Evolutionary conservation across 495 filamentous ascomycete genomes (phyloP).

Genomic region (Neurospora africana): DNA sequence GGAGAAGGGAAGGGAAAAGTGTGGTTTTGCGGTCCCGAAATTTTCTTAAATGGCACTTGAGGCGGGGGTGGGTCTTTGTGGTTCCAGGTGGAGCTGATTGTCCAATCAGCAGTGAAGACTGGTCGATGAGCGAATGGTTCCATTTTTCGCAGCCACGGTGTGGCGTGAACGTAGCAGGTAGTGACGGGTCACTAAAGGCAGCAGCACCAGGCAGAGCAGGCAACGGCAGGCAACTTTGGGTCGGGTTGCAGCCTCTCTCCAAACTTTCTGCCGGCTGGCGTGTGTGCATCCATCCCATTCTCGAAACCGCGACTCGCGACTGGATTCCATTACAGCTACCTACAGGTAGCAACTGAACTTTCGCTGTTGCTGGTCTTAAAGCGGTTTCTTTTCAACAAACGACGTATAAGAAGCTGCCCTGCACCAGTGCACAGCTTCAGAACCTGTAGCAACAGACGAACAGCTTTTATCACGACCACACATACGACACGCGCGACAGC

Average conservation of each 20-base stretch:
- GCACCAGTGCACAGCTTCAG: background rate
- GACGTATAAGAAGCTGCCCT: background rate
- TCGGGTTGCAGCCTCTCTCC: background rate
- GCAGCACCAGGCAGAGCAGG: background rate
- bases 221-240: background rate
- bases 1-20: constrained; percentile 25
- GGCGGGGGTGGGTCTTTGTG: background rate
- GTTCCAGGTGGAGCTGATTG: background rate
- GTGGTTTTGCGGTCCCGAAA: constrained; percentile 3
- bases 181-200: background rate
- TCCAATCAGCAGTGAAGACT: background rate
- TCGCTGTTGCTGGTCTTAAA: background rate
- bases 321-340: background rate
- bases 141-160: background rate
- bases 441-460: background rate
- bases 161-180: background rate
- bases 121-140: background rate
- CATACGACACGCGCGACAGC: background rate
- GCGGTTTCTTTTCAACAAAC: background rate
- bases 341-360: background rate
- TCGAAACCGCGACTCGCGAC: background rate
- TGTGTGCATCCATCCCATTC: background rate
- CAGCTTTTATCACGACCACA: background rate
- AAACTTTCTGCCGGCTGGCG: background rate
- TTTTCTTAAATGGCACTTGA: constrained; percentile 13